Base-by-base conservation (phyloP, 805 yeast species). In the Yarrowia deformans region DNA sequence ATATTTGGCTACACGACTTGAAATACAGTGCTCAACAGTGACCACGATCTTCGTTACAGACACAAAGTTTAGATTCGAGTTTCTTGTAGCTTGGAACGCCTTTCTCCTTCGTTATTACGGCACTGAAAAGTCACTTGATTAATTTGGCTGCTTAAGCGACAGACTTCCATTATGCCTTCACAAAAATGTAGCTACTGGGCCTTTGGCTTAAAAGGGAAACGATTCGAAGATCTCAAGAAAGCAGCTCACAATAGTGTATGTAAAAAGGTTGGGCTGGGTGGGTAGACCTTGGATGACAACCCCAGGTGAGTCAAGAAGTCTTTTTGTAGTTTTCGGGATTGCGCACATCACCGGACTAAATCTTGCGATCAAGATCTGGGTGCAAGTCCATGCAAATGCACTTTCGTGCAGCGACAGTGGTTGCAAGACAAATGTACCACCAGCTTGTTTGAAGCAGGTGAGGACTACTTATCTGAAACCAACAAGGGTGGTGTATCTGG, bases 281-380 rank as follows among this genome's bases (percentile, higher is more conserved):
- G 54, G 37, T 29, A 29, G 37, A 48, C 29, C 54, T 48, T 8
- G 6, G 6, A 13, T 19, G 13, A 18, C 34, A 14, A 12, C 40
- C 37, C 56, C 42, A 34, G 23, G 29, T 8, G 32, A 23, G 12
- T 10, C 2, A 5, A 19, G 1, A 18, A 12, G 12, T 18, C n/a
- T 37, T 35, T 52, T 52, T 12, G 37, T 29, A 2, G n/a, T 52
- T 35, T 37, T 13, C 45, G 45, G 60, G 18, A 55, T 55, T 39
- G 61, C 56, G 42, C 58, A 52, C 56, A 50, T 50, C 56, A 50
- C 56, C 34, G 29, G 56, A 18, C 56, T 50, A 50, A 50, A 50
- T 50, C 56, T 50, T 50, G 56, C 56, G 5, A 40, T 29, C 48
- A 23, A 56, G 63, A 56, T 56, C 60, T 54, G 58, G 18, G 43